These are phyloP conservation scores for Paraphaeosphaeria minitans DNA, from an alignment of 2,329 filamentous ascomycete genomes.

Conservation along the genomic window DNA sequence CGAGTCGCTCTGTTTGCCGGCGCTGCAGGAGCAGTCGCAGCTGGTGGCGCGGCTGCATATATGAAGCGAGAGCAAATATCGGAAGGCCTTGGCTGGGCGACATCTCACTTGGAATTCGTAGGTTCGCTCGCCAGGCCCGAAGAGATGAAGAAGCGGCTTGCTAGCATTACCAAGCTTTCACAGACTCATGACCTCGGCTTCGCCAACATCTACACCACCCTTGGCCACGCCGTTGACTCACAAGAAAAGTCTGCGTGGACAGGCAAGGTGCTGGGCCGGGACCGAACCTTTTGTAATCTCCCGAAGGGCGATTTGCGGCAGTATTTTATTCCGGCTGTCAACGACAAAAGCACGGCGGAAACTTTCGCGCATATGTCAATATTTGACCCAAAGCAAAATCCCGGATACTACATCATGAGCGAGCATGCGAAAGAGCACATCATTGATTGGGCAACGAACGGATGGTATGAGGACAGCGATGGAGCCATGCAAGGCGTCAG, in stretches of 20 bases:
- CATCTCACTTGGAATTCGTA: conserved; percentile 91
- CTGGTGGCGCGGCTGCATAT: conserved; percentile 84
- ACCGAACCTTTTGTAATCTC: conserved; percentile 84
- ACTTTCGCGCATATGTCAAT: conserved; percentile 79
- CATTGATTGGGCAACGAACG: conserved; percentile 66
- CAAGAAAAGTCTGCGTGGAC: conserved; percentile 48
- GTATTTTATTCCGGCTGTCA: conserved; percentile 59
- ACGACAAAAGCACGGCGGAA: conserved; percentile 80
- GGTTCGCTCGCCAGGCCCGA: conserved; percentile 84
- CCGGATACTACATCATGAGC: conserved; percentile 71
- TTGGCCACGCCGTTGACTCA: conserved; percentile 70
- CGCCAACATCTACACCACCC: conserved; percentile 82
- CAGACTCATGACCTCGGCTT: conserved; percentile 74
- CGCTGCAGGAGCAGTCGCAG: conserved; percentile 78
- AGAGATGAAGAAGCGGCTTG: conserved; percentile 76
- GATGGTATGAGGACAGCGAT: conserved; percentile 66
- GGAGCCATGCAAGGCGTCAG: conserved; percentile 29
- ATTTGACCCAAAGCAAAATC: conserved; percentile 75
- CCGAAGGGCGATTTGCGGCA: conserved; percentile 42
- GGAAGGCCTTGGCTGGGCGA: conserved; percentile 78
- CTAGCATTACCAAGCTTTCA: conserved; percentile 68
- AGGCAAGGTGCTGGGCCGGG: conserved; percentile 66
- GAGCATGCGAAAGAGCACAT: conserved; percentile 69
- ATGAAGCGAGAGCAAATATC: conserved; percentile 80
- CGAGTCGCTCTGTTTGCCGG: conserved; percentile 85